phyloP scores from a whole-genome alignment of 345 rosid species.

The Populus deltoides region DNA sequence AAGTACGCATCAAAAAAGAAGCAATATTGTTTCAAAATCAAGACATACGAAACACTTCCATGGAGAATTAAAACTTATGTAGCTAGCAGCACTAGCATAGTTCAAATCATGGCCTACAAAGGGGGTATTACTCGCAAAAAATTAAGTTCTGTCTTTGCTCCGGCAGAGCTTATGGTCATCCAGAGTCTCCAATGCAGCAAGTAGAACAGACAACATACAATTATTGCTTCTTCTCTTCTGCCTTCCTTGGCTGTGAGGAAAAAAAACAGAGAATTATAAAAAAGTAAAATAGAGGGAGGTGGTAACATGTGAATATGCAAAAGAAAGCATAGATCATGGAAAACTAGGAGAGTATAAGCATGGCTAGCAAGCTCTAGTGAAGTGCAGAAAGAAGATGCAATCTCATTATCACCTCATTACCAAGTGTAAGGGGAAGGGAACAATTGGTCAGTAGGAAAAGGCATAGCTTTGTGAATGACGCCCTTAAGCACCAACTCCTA shows the following conservation, averaged over 20 bases:
- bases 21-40: background rate
- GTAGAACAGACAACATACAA: background rate
- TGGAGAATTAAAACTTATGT: background rate
- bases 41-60: background rate
- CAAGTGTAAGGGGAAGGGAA: background rate
- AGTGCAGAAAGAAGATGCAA: background rate
- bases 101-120: background rate
- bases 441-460: background rate
- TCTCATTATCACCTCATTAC: background rate
- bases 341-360: background rate
- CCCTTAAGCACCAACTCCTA: background rate
- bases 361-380: background rate
- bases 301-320: background rate
- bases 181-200: background rate
- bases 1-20: background rate
- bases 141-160: background rate
- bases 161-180: background rate
- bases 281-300: background rate
- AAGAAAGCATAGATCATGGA: background rate
- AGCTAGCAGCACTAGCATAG: background rate
- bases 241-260: slow-evolving; percentile 63
- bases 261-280: slow-evolving; percentile 1
- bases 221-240: slow-evolving; percentile 67
- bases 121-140: background rate
- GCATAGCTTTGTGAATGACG: background rate